Conservation (phyloP, 495 filamentous ascomycete species). For the Immersiella caudata region DNA sequence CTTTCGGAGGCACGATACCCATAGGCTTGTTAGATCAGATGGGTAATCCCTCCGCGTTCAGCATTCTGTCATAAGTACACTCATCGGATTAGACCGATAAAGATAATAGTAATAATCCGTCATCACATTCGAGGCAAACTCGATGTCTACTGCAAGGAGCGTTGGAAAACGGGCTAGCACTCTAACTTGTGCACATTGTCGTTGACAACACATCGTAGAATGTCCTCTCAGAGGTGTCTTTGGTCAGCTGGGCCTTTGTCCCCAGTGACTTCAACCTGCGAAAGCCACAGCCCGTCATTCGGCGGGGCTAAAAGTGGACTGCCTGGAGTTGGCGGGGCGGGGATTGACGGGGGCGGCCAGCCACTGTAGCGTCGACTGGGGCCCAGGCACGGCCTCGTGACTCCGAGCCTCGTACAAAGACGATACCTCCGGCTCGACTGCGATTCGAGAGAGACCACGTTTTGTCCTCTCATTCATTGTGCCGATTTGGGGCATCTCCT, state of each 20-base stretch:
- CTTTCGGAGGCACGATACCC: neutral
- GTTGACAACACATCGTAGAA: neutral
- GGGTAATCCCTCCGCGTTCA: neutral
- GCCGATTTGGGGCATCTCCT: neutral
- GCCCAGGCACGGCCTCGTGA: neutral
- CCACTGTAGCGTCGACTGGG: neutral
- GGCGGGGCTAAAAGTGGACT: neutral
- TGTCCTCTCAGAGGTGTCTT: neutral
- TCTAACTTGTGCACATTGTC: neutral
- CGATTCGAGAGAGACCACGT: neutral
- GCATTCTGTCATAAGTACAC: neutral
- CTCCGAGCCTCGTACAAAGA: neutral
- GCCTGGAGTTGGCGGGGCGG: neutral
- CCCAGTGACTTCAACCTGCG: neutral
- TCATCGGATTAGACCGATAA: neutral
- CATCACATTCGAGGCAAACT: neutral
- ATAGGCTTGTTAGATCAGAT: neutral
- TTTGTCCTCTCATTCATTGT: neutral
- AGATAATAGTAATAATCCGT: neutral
- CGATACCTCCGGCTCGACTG: neutral
- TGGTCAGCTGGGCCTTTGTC: neutral
- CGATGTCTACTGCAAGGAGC: too few relatives aligned
- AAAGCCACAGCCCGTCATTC: constrained; percentile 1
- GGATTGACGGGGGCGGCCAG: too few relatives aligned
- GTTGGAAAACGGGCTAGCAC: neutral